Conservation (phyloP, 192 early-diverging fungal species). For the Coemansia sp. region DNA sequence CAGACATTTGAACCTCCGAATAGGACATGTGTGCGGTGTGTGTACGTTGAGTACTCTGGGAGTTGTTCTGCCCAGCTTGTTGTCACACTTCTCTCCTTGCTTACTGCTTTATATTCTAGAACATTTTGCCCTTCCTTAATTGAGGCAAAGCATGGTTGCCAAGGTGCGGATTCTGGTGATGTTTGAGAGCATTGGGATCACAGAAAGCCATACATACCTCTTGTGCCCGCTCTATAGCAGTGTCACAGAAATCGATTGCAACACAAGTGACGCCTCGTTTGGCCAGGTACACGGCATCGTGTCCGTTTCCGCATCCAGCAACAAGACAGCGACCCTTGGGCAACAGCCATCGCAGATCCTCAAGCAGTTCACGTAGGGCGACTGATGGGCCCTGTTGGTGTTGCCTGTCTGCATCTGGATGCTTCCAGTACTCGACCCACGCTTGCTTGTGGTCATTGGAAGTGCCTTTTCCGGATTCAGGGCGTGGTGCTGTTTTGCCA, state of each 20-base stretch:
- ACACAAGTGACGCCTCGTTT: conserved; percentile 48
- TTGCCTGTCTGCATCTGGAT: conserved; percentile 12
- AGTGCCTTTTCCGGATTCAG: background rate
- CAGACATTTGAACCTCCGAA: background rate
- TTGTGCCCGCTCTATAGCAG: conserved; percentile 56
- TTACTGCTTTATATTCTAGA: background rate
- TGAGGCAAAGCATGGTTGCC: background rate
- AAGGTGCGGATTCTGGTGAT: background rate
- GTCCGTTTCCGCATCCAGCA: conserved; percentile 57
- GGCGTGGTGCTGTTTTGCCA: conserved; percentile 2
- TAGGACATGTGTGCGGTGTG: background rate
- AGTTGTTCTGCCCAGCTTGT: background rate
- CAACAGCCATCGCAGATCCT: conserved; percentile 43
- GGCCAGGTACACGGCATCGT: conserved; percentile 76
- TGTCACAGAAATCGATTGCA: conserved; percentile 69
- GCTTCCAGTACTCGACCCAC: conserved; percentile 40
- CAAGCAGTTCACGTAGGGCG: conserved; percentile 46
- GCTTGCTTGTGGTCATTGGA: conserved; percentile 15
- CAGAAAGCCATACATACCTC: conserved; percentile 23
- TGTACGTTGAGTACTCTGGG: background rate
- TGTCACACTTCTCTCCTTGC: background rate
- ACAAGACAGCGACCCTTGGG: conserved; percentile 49
- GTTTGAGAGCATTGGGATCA: background rate
- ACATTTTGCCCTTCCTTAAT: background rate
- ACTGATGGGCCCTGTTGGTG: conserved; percentile 28